A percentile compares a stretch with the other conserved stretches of the same genome.
Conservation (phyloP, 1,139 yeast genomes). For the Arxiozyma telluris region DNA sequence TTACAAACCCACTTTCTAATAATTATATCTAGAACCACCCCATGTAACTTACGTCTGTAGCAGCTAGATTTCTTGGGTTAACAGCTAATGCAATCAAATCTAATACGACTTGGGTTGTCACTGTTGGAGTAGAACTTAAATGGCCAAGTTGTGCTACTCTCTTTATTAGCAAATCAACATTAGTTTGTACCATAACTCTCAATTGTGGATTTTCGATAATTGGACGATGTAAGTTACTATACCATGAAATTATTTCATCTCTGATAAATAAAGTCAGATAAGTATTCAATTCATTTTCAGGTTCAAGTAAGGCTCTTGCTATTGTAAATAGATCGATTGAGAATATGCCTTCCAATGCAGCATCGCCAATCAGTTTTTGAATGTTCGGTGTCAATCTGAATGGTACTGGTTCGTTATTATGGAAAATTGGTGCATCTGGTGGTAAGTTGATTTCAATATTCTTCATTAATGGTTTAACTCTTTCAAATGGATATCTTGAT, state of each 20-base stretch:
- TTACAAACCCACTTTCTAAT: background rate
- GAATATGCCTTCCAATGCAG: conserved; percentile 83
- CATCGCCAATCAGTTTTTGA: conserved; percentile 87
- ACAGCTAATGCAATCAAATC: conserved; percentile 94
- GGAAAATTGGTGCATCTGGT: conserved; percentile 77
- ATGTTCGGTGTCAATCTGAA: conserved; percentile 94
- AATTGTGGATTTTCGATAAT: conserved; percentile 61
- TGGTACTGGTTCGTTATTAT: conserved; percentile 91
- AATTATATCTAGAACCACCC: conserved; percentile 51
- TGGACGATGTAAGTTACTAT: conserved; percentile 64
- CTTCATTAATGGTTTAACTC: conserved; percentile 38
- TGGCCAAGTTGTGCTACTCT: conserved; percentile 66
- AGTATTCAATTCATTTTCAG: conserved; percentile 82
- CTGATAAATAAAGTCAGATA: conserved; percentile 85
- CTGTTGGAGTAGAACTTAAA: conserved; percentile 60
- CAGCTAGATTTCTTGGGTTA: conserved; percentile 87
- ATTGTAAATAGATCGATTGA: conserved; percentile 78
- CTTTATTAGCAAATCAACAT: conserved; percentile 78
- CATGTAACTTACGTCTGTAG: conserved; percentile 93
- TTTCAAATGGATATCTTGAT: conserved; percentile 41
- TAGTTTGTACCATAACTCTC: conserved; percentile 78
- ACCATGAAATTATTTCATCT: conserved; percentile 93
- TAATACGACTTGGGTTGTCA: conserved; percentile 87
- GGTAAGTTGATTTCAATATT: conserved; percentile 46
- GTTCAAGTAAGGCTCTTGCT: conserved; percentile 82